Conservation (phyloP, 345 rosid genomes). For the Linum tenue region DNA sequence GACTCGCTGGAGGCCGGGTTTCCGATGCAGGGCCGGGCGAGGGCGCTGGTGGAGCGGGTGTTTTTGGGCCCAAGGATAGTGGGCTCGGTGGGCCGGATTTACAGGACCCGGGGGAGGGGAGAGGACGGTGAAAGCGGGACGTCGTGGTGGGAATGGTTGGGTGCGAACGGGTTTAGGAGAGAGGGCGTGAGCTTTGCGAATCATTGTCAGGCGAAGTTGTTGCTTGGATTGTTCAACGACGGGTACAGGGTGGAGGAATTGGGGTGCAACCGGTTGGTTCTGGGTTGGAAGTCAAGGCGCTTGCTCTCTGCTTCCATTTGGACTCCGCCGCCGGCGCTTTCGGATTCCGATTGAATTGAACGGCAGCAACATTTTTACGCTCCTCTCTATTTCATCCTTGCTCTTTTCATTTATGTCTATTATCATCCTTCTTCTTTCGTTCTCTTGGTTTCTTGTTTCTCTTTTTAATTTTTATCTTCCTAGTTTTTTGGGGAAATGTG, state of each 20-base stretch:
- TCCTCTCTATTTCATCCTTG: background rate
- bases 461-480: too few relatives aligned
- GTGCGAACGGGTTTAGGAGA: constrained; percentile 33
- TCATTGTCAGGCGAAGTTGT: constrained; percentile 77
- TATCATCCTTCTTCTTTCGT: too few relatives aligned
- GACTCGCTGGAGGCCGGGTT: constrained; percentile 77
- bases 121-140: constrained; percentile 10
- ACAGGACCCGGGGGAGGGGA: constrained; percentile 19
- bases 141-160: constrained; percentile 49
- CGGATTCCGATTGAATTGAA: constrained; percentile 32
- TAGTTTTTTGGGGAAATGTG: too few relatives aligned
- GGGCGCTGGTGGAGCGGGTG: constrained; percentile 61
- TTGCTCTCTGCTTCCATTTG: constrained; percentile 75
- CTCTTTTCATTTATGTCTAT: background rate
- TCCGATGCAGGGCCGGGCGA: constrained; percentile 51
- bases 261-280: constrained; percentile 45
- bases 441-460: too few relatives aligned
- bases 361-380: constrained; percentile 2
- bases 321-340: constrained; percentile 25
- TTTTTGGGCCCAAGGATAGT: constrained; percentile 59
- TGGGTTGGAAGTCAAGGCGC: constrained; percentile 81
- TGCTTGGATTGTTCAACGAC: constrained; percentile 65
- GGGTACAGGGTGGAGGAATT: constrained; percentile 68
- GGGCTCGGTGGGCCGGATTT: constrained; percentile 45
- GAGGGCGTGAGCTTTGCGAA: constrained; percentile 60